Evolutionary conservation across 73 alveolate species (phyloP), one percentile per base, ranked within the genome.

Genomic region (Paramecium caudatum): DNA sequence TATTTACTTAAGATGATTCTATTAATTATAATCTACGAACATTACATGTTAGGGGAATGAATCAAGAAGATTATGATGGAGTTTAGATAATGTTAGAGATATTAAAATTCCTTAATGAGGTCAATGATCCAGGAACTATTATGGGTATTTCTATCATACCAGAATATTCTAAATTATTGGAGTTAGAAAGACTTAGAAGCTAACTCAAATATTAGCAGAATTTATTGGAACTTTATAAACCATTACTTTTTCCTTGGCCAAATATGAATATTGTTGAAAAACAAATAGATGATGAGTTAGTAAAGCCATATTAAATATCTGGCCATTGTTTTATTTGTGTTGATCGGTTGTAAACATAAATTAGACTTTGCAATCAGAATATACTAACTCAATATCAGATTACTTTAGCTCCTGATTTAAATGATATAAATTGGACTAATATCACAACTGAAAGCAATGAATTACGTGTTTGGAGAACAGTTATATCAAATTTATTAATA

Each of bases 401-500:
- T 1, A 9, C 25, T 25, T 37, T n/a, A 34, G 84, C 84, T 1
- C 84, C 84, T 34, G 84, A 68, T 68, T 34, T 68, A 34, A 32
- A 7, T n/a, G 84, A 68, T 68, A 68, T 68, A 1, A 68, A 68
- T 68, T 68, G 84, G 84, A 34, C 34, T n/a, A 68, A 68, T 68
- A 27, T 68, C 4, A 68, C 50, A 17, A 33, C 37, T 3, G 84
- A 68, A 68, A 37, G 84, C 34, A 68, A 37, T 34, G 9, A 37
- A 68, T 17, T 37, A 12, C 25, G 50, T 32, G 19, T 68, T 68
- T 68, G 84, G 84, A 68, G 84, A 9, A 68, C 84, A 1, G 37
- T 68, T 68, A 68, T 68, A 17, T 49, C 34, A 3, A 68, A 68
- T 68, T 34, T 37, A 33, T 34, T 68, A 68, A 68, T 68, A 9